Conservation (phyloP, 164 flowering plant genomes). For the Vitis cinerea region DNA sequence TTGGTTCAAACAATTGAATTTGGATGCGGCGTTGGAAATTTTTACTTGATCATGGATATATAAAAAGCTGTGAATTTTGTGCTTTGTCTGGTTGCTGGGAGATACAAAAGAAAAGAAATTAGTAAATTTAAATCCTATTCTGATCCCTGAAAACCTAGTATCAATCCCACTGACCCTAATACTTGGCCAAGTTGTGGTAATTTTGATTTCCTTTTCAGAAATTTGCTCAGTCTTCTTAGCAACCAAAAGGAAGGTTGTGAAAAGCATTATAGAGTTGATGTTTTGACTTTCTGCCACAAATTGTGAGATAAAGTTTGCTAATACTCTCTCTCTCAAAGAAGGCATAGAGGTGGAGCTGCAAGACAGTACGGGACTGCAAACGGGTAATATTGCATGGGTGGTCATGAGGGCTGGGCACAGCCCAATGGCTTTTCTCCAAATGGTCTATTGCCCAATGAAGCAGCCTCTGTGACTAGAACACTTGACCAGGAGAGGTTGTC, state of each 20-base stretch:
- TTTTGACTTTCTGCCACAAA: background rate
- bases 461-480: constrained; percentile 4
- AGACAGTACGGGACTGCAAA: background rate
- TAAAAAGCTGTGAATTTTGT: no score
- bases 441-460: constrained; percentile 8
- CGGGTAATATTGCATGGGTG: constrained; percentile 9
- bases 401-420: constrained; percentile 9
- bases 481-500: background rate
- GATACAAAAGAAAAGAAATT: no score
- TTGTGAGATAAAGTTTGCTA: background rate
- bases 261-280: background rate
- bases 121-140: no score
- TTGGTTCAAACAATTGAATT: no score
- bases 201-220: background rate
- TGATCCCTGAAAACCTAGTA: no score
- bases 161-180: no score
- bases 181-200: no score
- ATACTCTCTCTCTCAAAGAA: background rate
- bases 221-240: background rate
- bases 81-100: no score
- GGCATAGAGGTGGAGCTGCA: no score
- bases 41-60: no score
- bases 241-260: background rate
- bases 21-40: no score
- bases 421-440: constrained; percentile 5